Conservation (phyloP, 176 grass and related monocot species). For the Secale cereale region DNA sequence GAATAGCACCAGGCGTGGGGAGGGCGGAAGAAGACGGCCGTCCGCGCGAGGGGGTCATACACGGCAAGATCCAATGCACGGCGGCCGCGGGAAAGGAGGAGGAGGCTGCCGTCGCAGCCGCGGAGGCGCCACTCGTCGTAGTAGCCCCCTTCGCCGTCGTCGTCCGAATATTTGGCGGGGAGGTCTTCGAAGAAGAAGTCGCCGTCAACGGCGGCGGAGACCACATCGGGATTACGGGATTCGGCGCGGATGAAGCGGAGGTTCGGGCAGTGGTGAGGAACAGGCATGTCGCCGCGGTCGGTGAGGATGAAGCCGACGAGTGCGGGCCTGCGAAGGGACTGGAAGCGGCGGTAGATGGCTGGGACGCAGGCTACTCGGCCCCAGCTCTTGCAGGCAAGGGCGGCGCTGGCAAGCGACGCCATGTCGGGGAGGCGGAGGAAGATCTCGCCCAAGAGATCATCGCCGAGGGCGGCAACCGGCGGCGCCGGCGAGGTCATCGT, state of each 20-base stretch:
- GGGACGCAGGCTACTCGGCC: background rate
- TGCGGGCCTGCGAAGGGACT: background rate
- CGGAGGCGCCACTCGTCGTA: slow-evolving; percentile 19
- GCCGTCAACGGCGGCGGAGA: background rate
- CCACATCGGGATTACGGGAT: background rate
- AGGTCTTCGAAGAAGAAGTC: slow-evolving; percentile 16
- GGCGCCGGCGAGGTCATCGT: background rate
- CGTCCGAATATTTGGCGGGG: background rate
- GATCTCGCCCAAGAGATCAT: background rate
- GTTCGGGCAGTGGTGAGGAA: background rate
- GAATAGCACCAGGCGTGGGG: background rate
- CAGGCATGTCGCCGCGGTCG: background rate
- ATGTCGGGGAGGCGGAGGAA: slow-evolving; percentile 1
- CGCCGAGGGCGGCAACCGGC: background rate
- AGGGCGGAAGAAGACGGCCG: background rate
- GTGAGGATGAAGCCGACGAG: slow-evolving; percentile 20
- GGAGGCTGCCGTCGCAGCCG: background rate
- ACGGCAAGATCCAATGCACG: background rate
- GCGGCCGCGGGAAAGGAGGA: background rate
- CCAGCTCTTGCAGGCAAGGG: background rate
- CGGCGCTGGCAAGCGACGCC: background rate
- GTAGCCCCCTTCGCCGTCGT: too few relatives aligned
- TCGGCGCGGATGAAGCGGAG: background rate
- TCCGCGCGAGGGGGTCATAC: slow-evolving; percentile 23
- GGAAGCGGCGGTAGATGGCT: background rate